Conservation (phyloP, 2,329 filamentous ascomycete species). For the Whalleya microplaca region DNA sequence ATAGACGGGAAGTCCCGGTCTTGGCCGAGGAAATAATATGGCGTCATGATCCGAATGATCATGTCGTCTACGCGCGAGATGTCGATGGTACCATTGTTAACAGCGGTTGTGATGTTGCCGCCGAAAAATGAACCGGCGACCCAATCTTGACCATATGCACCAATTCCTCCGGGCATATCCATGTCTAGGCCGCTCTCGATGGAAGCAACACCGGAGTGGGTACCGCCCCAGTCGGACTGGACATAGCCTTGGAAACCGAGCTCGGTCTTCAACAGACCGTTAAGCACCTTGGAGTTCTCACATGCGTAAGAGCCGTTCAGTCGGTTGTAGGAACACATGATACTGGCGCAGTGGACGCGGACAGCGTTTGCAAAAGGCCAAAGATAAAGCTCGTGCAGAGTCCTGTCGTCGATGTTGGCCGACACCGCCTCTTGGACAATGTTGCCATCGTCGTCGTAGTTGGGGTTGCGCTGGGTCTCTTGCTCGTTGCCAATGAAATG, state of each 20-base stretch:
- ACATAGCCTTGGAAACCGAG: slow-evolving; percentile 48
- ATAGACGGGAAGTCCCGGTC: slow-evolving; percentile 49
- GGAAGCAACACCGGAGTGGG: slow-evolving; percentile 45
- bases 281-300: slow-evolving; percentile 52
- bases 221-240: slow-evolving; percentile 48
- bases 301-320: slow-evolving; percentile 55
- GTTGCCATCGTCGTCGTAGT: neutral
- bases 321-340: slow-evolving; percentile 51
- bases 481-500: slow-evolving; percentile 71
- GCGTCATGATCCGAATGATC: slow-evolving; percentile 57
- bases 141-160: slow-evolving; percentile 35
- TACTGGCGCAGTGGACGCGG: slow-evolving; percentile 34
- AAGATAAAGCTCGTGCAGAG: slow-evolving; percentile 59
- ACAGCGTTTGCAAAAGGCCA: slow-evolving; percentile 45
- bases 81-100: slow-evolving; percentile 51
- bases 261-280: slow-evolving; percentile 51
- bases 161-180: slow-evolving; percentile 53
- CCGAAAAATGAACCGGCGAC: slow-evolving; percentile 42
- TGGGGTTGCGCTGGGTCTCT: slow-evolving; percentile 56
- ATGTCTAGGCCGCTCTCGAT: slow-evolving; percentile 53
- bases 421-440: slow-evolving; percentile 42
- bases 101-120: slow-evolving; percentile 48
- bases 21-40: slow-evolving; percentile 55
- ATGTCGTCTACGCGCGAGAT: slow-evolving; percentile 49
- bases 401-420: slow-evolving; percentile 55